Evolutionary conservation across 495 filamentous ascomycete species (phyloP).

Genomic region (Rusavskia elegans): DNA sequence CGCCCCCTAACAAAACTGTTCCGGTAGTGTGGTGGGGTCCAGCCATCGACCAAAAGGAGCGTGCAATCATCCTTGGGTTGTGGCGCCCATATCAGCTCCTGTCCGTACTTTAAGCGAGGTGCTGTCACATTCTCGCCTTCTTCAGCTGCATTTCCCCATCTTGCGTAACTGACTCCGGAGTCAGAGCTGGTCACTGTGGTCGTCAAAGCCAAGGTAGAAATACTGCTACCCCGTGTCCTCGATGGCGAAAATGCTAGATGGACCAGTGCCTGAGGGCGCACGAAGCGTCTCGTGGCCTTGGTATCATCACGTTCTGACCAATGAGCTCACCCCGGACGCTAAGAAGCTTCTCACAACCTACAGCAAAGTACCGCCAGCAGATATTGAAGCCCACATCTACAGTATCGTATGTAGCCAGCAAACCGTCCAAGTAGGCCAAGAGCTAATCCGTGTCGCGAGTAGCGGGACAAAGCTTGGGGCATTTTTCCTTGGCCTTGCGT

Average conservation of each 20-base stretch:
- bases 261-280: slow-evolving; percentile 11
- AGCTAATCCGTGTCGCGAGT: not conserved
- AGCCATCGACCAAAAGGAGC: not conserved
- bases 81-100: not conserved
- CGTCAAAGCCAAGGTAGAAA: too few relatives aligned
- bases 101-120: not conserved
- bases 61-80: not conserved
- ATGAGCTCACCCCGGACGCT: slow-evolving; percentile 10
- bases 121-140: not conserved
- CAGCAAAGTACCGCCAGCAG: slow-evolving; percentile 10
- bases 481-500: slow-evolving; percentile 24
- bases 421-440: not conserved
- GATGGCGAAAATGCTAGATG: slow-evolving; percentile 15
- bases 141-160: not conserved
- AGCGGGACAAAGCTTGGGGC: slow-evolving; percentile 16
- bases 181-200: not conserved
- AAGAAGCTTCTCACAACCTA: slow-evolving; percentile 14
- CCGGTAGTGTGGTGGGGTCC: not conserved
- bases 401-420: slow-evolving; percentile 7
- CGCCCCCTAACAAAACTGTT: not conserved
- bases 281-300: slow-evolving; percentile 14
- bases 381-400: slow-evolving; percentile 12
- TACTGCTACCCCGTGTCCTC: not conserved
- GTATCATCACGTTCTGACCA: slow-evolving; percentile 11
- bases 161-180: not conserved